These are phyloP conservation scores for Pyronema omphalodes DNA, from an alignment of 495 filamentous ascomycete species.

Conservation along the genomic window DNA sequence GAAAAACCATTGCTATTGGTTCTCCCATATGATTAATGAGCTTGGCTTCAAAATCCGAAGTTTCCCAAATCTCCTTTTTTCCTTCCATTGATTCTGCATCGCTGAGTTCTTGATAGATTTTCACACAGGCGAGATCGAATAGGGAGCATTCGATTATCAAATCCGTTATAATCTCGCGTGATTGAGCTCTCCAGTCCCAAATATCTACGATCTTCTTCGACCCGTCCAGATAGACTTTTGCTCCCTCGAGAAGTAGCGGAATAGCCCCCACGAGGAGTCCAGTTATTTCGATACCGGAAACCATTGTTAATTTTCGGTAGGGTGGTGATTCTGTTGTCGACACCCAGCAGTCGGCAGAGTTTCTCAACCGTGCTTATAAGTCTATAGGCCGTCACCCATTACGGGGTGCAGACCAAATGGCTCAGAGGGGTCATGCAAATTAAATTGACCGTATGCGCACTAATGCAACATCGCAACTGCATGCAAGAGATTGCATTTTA, in stretches of 20 bases:
- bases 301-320: no score
- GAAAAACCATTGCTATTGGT: constrained; percentile 3
- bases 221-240: constrained; percentile 16
- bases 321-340: no score
- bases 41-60: constrained; percentile 8
- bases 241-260: constrained; percentile 20
- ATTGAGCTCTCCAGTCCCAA: neutral
- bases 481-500: no score
- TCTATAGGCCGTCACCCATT: no score
- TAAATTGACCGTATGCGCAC: no score
- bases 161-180: constrained; percentile 4
- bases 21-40: constrained; percentile 15
- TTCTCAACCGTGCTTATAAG: no score
- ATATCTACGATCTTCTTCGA: neutral
- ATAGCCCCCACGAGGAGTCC: constrained; percentile 12
- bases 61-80: constrained; percentile 14
- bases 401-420: no score
- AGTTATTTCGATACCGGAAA: constrained; percentile 6
- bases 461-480: no score
- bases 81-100: no score
- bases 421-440: no score
- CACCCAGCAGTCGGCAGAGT: no score
- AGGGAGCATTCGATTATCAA: constrained; percentile 11
- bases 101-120: constrained; percentile 14
- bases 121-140: constrained; percentile 21